Base-by-base conservation (phyloP, 2,329 filamentous ascomycete genomes). In the Harringtonia aguacate region DNA sequence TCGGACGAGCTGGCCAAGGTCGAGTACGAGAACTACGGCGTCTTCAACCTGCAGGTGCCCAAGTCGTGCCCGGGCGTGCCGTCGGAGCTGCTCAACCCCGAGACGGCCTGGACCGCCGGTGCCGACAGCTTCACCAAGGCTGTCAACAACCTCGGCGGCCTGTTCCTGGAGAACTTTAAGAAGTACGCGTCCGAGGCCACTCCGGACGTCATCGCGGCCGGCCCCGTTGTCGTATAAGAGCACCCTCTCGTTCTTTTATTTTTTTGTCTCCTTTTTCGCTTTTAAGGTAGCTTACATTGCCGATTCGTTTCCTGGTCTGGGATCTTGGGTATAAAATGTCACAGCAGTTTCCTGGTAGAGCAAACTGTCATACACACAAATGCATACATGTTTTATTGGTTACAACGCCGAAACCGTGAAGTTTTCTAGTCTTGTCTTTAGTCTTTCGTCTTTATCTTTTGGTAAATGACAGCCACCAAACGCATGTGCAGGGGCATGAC, bases 131-230 rank as follows among this genome's bases (percentile, higher is more conserved):
- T 97, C 78, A 76, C 81, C 59, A 72, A 72, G 42, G 90, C 95
- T 66, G 90, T 97, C 36, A 82, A 75, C 64, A 97, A 95, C 76
- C 81, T 98, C 30, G 92, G 82, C 57, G 72, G 68, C 51, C 77
- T 97, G 51, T 98, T 98, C 75, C 79, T 82, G 59, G 86, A 95
- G 69, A 98, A 98, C 78, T 98, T 98, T 71, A 80, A 87, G 73
- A 95, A 95, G 75, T 95, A 94, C 71, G 74, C 81, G 57, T 81
- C 80, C 55, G 79, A 94, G 65, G 87, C 88, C 22, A 89, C 86
- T 28, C 72, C 76, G 55, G 85, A 90, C 31, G 85, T 89, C 39
- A 78, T 86, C 65, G 79, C 75, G 57, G 79, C 80, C 41, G 78
- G 76, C 8, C 78, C 78, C 17, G 51, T 60, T 29, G 54, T 66